A percentile compares a stretch with the other conserved stretches of the same genome.
Conservation (phyloP, 345 rosid species). For the Ceriops zippeliana region DNA sequence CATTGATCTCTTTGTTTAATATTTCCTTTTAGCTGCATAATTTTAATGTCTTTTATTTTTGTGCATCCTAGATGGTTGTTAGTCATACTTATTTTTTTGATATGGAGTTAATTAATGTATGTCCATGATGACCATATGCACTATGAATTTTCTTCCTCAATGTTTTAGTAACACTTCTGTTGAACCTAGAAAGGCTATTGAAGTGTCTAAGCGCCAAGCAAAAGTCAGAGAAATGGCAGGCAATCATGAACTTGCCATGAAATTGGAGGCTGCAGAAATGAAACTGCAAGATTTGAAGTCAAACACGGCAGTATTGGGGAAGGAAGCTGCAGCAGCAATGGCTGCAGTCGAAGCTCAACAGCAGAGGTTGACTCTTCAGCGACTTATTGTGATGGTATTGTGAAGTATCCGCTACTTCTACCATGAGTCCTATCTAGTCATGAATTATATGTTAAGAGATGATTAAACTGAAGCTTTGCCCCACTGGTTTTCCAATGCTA, state of each 20-base stretch:
- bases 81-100: background rate
- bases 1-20: background rate
- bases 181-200: slow-evolving; percentile 70
- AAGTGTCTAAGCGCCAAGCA: slow-evolving; percentile 75
- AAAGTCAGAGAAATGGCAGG: slow-evolving; percentile 68
- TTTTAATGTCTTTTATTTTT: background rate
- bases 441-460: background rate
- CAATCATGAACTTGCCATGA: slow-evolving; percentile 57
- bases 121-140: too few species aligned
- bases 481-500: slow-evolving; percentile 12
- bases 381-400: slow-evolving; percentile 80
- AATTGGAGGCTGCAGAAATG: slow-evolving; percentile 68
- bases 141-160: background rate
- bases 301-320: slow-evolving; percentile 67
- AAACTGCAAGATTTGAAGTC: slow-evolving; percentile 75
- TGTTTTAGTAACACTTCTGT: slow-evolving; percentile 15
- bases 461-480: slow-evolving; percentile 14
- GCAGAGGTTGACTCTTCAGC: slow-evolving; percentile 82
- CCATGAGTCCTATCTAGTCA: slow-evolving; percentile 3
- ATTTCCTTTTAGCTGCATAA: background rate
- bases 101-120: too few species aligned
- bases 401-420: slow-evolving; percentile 14
- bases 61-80: background rate
- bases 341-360: slow-evolving; percentile 84
- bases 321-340: slow-evolving; percentile 88